Evolutionary conservation across 2,329 filamentous ascomycete genomes (phyloP), one percentile per base, ranked within the genome.

Genomic region (Lachnellula suecica): DNA sequence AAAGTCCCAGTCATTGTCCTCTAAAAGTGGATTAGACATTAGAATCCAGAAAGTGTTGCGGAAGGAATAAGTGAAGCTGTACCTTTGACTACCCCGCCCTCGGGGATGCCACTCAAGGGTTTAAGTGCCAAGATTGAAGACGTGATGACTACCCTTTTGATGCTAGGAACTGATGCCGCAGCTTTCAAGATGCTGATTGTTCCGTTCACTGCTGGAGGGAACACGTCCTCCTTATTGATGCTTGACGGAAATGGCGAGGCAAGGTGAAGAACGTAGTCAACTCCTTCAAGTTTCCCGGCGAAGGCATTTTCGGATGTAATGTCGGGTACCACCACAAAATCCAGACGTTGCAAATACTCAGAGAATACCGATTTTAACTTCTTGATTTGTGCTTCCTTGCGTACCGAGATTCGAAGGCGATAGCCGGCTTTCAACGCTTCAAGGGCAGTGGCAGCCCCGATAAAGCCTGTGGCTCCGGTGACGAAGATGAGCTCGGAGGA

Each of bases 401-500:
- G 62, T 20, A 64, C 54, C 13, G 57, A 51, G 20, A 58, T 19
- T 20, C 62, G 59, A 4, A 57, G 47, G 22, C 41, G 29, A 38
- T 62, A 62, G 15, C 63, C 62, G 8, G 43, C 37, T 45, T 60
- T 52, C 5, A 64, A 47, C 4, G 54, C 47, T 10, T 35, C 27
- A 6, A 53, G 13, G n/a, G 57, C 47, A 27, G 52, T 56, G 3
- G 34, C 22, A 24, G 54, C 50, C 9, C 62, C 63, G 27, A 65
- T 59, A 49, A 62, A 59, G 23, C 62, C 63, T 15, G 63, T 62
- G 4, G 59, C 59, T 23, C 63, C 63, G 17, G 63, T 65, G 24
- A 64, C 44, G 23, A 60, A 56, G 10, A 60, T 50, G 8, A 57
- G 44, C 20, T 51, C 47, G n/a, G 50, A 53, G 27, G 49, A 52